phyloP scores from a whole-genome alignment of 2,329 filamentous ascomycete species.

The Parasarocladium wereldwijsianum region DNA sequence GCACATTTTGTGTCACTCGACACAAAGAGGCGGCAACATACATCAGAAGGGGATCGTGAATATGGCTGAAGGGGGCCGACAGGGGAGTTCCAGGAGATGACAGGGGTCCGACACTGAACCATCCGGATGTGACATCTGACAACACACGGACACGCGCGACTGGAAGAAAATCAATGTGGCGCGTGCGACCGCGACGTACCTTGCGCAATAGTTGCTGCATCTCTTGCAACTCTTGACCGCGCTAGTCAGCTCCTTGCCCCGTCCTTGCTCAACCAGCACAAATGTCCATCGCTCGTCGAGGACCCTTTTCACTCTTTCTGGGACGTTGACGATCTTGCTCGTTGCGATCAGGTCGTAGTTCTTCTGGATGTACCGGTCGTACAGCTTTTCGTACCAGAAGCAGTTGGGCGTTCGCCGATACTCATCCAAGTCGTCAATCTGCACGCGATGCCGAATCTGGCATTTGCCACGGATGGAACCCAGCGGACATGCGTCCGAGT shows the following conservation, averaged over 20 bases:
- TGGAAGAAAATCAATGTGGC: constrained; percentile 5
- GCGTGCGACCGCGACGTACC: constrained; percentile 37
- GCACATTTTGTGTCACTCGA: too few species aligned
- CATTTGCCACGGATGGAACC: constrained; percentile 90
- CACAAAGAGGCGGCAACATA: too few species aligned
- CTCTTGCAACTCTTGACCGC: constrained; percentile 93
- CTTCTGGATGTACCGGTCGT: constrained; percentile 95
- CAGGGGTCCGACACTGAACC: too few species aligned
- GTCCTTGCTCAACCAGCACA: constrained; percentile 84
- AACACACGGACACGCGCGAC: not conserved
- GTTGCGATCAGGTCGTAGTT: constrained; percentile 96
- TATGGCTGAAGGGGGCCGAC: constrained; percentile 8
- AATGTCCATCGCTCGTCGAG: constrained; percentile 94
- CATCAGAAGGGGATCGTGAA: too few species aligned
- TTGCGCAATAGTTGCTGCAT: constrained; percentile 82
- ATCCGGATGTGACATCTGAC: too few species aligned
- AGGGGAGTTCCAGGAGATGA: too few species aligned
- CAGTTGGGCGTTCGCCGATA: constrained; percentile 74
- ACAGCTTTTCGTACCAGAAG: constrained; percentile 97
- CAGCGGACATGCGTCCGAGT: constrained; percentile 88
- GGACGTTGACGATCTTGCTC: constrained; percentile 86
- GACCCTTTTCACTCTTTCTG: constrained; percentile 86
- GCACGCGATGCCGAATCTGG: constrained; percentile 73
- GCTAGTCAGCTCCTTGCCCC: constrained; percentile 88
- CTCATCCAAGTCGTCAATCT: constrained; percentile 68